phyloP scores from a whole-genome alignment of 768 basidiomycete species.

The Strobilomyces echinocephalus region DNA sequence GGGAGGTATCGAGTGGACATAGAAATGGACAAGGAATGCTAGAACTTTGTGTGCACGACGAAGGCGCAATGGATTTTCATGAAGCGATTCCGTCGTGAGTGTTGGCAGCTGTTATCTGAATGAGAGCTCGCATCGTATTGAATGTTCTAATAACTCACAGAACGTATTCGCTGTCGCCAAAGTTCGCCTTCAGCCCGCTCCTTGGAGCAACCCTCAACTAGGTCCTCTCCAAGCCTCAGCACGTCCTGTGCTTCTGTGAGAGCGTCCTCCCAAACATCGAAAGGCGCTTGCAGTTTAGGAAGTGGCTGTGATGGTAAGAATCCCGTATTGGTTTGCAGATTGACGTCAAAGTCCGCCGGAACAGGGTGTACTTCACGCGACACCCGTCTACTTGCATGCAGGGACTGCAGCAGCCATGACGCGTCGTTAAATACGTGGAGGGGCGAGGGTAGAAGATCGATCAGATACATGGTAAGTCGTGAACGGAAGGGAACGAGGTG shows the following conservation, averaged over 20 bases:
- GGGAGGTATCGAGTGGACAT: conserved; percentile 72
- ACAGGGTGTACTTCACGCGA: conserved; percentile 31
- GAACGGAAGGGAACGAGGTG: background rate
- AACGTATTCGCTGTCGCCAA: conserved; percentile 63
- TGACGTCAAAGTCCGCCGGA: conserved; percentile 50
- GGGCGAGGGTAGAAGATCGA: conserved; percentile 49
- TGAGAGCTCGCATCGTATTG: conserved; percentile 10
- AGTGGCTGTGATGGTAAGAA: conserved; percentile 76
- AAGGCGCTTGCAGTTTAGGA: conserved; percentile 49
- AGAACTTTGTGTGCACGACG: conserved; percentile 88
- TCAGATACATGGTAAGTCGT: conserved; percentile 22
- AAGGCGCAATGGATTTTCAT: conserved; percentile 52
- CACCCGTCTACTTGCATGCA: conserved; percentile 31
- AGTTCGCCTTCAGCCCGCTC: conserved; percentile 53
- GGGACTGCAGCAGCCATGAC: conserved; percentile 43
- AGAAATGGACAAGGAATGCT: conserved; percentile 86
- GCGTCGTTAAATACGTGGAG: conserved; percentile 46
- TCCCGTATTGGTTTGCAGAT: conserved; percentile 52
- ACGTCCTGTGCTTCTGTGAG: conserved; percentile 49
- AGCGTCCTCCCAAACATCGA: conserved; percentile 67
- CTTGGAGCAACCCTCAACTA: conserved; percentile 40
- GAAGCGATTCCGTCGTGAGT: conserved; percentile 52
- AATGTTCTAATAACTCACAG: conserved; percentile 43
- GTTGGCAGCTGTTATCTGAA: conserved; percentile 58
- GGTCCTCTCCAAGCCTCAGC: conserved; percentile 56